These are phyloP conservation scores for Medicago lupulina DNA, from an alignment of 306 rosid genomes.

Conservation along the genomic window DNA sequence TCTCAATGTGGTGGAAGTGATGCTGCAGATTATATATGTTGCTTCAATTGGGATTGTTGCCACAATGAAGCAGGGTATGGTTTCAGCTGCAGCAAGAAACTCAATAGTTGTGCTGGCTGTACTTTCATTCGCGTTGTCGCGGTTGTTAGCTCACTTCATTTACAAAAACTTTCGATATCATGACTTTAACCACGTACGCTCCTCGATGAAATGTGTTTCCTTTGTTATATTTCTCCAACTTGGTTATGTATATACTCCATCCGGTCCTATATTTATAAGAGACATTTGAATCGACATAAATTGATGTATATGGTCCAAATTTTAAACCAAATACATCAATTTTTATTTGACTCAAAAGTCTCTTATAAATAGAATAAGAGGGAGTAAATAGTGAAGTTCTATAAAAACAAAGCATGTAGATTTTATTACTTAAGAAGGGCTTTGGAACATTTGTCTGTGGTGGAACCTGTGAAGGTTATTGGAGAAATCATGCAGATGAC, in stretches of 20 bases:
- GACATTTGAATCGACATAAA: too few species aligned
- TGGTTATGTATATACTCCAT: background rate
- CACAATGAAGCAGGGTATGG: constrained; percentile 53
- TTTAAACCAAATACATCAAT: too few species aligned
- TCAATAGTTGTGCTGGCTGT: constrained; percentile 61
- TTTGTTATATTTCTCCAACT: constrained; percentile 3
- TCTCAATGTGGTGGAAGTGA: constrained; percentile 66
- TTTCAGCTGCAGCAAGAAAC: constrained; percentile 54
- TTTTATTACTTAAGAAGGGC: background rate
- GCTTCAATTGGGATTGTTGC: constrained; percentile 77
- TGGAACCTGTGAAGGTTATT: background rate
- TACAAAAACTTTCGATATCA: constrained; percentile 82
- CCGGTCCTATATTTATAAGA: too few species aligned
- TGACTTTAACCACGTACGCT: constrained; percentile 70
- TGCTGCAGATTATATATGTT: constrained; percentile 63
- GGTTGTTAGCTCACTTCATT: constrained; percentile 76
- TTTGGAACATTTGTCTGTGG: background rate
- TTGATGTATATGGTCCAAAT: too few species aligned
- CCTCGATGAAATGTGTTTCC: constrained; percentile 46
- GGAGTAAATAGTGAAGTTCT: constrained; percentile 10
- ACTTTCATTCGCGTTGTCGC: constrained; percentile 70
- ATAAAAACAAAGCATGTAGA: background rate
- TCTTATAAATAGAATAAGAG: too few species aligned
- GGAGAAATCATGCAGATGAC: background rate
- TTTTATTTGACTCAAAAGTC: too few species aligned